Base-by-base conservation (phyloP, 805 yeast species). In the Trichomonascus vanleenenianus region DNA sequence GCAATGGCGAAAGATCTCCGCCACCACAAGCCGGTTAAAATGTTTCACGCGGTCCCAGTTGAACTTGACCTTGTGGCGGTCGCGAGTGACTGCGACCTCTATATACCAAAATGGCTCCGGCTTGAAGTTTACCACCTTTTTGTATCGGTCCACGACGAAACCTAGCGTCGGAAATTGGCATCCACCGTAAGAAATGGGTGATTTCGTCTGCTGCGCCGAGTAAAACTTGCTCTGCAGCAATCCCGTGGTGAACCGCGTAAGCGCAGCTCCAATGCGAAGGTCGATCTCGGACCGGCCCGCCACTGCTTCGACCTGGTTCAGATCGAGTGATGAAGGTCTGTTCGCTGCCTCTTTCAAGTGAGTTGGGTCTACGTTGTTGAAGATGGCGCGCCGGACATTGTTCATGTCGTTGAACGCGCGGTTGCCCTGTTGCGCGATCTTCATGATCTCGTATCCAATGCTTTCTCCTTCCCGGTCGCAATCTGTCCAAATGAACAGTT, bases 131-230 rank as follows among this genome's bases (percentile, higher is more conserved):
- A 78, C 75, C 30, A 84, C 83, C 46, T 96, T 71, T 47, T 80
- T 78, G 60, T 80, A 88, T 48, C 98, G 70, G 57, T 93, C 98
- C 9, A 93, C 97, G 0, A 93, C 89, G 64, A 93, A 93, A 2
- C 98, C 97, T 43, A 93, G 68, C 0, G 98, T 91, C 2, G 99
- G 99, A 56, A 93, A 93, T 60, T 93, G 99, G 60, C 99, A 93
- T 2, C 84, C 66, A 2, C 99, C 99, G 61, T 89, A 93, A 1
- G 96, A 87, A 0, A 83, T 71, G 35, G 48, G 25, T 41, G 41
- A 3, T 48, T 38, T 27, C 32, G 14, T 39, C 34, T 31, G 34
- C 15, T 31, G 15, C 6, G n/a, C n/a, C n/a, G 34, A 12, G 11
- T 51, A 44, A 56, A 79, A 66, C 43, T 72, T 57, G 5, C 37